These are phyloP conservation scores for Cubamyces sp. DNA, from an alignment of 768 basidiomycete genomes.

Conservation along the genomic window DNA sequence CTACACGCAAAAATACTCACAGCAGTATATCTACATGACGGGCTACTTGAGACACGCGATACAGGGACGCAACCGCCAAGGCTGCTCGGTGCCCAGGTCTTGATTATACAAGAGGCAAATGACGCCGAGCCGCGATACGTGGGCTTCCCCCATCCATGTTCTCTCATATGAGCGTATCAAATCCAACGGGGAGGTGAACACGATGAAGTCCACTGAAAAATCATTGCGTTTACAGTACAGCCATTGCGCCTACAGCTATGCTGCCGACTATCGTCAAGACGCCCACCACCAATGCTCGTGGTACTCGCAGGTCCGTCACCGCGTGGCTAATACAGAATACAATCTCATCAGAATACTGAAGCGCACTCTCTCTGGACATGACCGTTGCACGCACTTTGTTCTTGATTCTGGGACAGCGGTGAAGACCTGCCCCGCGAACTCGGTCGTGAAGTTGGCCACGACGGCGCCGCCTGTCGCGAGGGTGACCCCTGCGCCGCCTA, in stretches of 20 bases:
- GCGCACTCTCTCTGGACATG: background rate
- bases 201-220: too few relatives aligned
- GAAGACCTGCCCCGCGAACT: constrained; percentile 31
- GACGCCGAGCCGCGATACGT: too few relatives aligned
- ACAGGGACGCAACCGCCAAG: too few relatives aligned
- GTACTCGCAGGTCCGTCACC: background rate
- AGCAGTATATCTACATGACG: too few relatives aligned
- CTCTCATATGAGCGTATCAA: too few relatives aligned
- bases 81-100: too few relatives aligned
- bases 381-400: constrained; percentile 6
- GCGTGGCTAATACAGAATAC: background rate
- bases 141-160: too few relatives aligned
- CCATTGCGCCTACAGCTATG: background rate
- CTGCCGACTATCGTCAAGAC: constrained; percentile 2
- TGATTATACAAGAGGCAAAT: too few relatives aligned
- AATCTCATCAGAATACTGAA: background rate
- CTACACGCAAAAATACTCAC: too few relatives aligned
- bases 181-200: too few relatives aligned
- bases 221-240: constrained; percentile 4
- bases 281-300: background rate
- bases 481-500: constrained; percentile 32
- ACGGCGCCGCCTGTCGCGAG: constrained; percentile 27
- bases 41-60: too few relatives aligned
- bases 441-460: constrained; percentile 15
- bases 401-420: constrained; percentile 21